Evolutionary conservation across 164 flowering plant genomes (phyloP), one percentile per base, ranked within the genome.

Genomic region (Tinospora cordifolia): DNA sequence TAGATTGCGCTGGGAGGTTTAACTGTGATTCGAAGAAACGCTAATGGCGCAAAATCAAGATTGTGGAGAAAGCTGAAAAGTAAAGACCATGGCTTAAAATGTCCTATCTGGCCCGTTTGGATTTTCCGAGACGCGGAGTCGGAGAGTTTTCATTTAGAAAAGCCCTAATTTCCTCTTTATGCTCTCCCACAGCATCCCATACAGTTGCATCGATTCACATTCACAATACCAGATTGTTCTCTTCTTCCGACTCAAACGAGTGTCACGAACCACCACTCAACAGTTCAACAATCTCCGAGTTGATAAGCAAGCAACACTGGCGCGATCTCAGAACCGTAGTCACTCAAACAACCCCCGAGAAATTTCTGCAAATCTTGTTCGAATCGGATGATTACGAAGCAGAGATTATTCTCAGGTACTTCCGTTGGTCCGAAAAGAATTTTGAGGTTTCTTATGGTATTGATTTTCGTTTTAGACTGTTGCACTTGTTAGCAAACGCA

Each of bases 341-440:
- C 22, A 59, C 19, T 14, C 38, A 59, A 25, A 63, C 73, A 24
- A 69, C 62, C 62, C 75, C 74, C 26, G 60, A 63, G 19, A 12
- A 38, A 12, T 71, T 76, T 34, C 69, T 79, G 10, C 49, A 67
- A 26, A 19, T 27, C n/a, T 68, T 79, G 3, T 76, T 79, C 38
- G 72, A 79, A 12, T 72, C 67, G 13, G 69, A 65, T 14, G 68
- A 49, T 22, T 3, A 68, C 58, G 65, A 65, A 15, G 57, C 69
- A 27, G 72, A 64, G 10, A 47, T 62, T 57, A 24, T 70, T 47
- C 72, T 76, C 30, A 68, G 68, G 64, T 76, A 66, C 30, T 79
- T 67, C 77, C 54, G 68, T 71, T 79, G 81, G 81, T 70, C 78
- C 1, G 75, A 76, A 46, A 75, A 36, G 25, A 79, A 79, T 49